Base-by-base conservation (phyloP, 2,329 filamentous ascomycete genomes). In the Zymoseptoria pseudotritici region DNA sequence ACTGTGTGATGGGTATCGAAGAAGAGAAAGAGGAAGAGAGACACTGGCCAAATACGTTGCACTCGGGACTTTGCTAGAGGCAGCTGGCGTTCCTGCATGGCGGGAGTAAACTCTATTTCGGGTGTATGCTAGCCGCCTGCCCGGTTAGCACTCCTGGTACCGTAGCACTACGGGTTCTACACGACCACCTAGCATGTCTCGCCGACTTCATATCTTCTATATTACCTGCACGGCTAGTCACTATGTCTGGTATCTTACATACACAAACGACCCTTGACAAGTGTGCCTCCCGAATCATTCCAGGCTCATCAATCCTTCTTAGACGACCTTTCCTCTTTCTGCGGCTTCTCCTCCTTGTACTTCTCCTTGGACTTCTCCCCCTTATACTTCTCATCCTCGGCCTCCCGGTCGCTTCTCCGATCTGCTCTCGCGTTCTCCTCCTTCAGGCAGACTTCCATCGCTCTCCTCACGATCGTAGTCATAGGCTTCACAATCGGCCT, bases 371-470 rank as follows among this genome's bases (percentile, higher is more conserved):
- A n/a, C n/a, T n/a, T n/a, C n/a, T n/a, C n/a, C n/a, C 4, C 21
- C 36, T 42, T 42, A 5, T 42, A 17, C 11, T 42, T 17, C 36
- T 46, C 36, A 1, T 46, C 36, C 36, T n/a, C 17, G 36, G 13
- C 13, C 13, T 46, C 4, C 17, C 5, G 6, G 11, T 46, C 36
- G 10, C 26, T 29, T 8, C 2, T 7, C 36, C 17, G 36, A 17
- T 46, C 36, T n/a, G 36, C 36, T n/a, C 26, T 26, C 26, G 59
- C 57, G 5, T 51, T 55, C 19, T 59, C 42, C 21, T 65, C 63
- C 46, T 57, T 60, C 24, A 65, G 31, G n/a, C 63, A 59, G 10
- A 65, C 56, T 19, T 61, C 61, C 61, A 65, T 65, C 2, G 63
- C 61, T 31, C 61, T 58, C n/a, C 63, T 60, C 2, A 65, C 56